Percentiles rank a stretch among this genome's conserved stretches.
phyloP scores from a whole-genome alignment of 2,329 filamentous ascomycete species.

The Podosphaera fusca region DNA sequence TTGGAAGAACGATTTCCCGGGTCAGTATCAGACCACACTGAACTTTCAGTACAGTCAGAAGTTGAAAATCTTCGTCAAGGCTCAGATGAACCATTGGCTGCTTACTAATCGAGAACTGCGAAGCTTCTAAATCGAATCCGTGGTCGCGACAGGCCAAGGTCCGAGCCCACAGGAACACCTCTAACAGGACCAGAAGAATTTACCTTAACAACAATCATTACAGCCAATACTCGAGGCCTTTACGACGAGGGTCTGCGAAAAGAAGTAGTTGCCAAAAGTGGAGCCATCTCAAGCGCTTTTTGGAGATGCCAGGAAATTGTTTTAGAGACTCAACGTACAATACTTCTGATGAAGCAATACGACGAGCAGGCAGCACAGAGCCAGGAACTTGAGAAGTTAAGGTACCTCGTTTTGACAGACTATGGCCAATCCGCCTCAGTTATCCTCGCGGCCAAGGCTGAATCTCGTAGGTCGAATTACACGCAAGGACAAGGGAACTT shows the following conservation, averaged over 20 bases:
- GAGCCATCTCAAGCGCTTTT: not conserved
- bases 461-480: not conserved
- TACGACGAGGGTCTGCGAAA: not conserved
- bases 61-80: not conserved
- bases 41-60: not conserved
- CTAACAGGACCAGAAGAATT: not conserved
- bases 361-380: not conserved
- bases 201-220: not conserved
- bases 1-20: too few species aligned
- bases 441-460: not conserved
- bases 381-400: not conserved
- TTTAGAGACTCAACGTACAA: not conserved
- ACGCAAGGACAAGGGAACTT: not conserved
- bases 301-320: not conserved
- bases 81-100: not conserved
- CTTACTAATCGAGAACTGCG: not conserved
- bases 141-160: not conserved
- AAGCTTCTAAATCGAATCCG: not conserved
- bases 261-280: not conserved
- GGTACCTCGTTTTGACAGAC: not conserved
- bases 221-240: not conserved
- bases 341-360: not conserved
- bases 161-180: not conserved
- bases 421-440: not conserved
- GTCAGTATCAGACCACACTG: too few species aligned